phyloP scores from a whole-genome alignment of 2,329 filamentous ascomycete species.

The Fusarium vanettenii region DNA sequence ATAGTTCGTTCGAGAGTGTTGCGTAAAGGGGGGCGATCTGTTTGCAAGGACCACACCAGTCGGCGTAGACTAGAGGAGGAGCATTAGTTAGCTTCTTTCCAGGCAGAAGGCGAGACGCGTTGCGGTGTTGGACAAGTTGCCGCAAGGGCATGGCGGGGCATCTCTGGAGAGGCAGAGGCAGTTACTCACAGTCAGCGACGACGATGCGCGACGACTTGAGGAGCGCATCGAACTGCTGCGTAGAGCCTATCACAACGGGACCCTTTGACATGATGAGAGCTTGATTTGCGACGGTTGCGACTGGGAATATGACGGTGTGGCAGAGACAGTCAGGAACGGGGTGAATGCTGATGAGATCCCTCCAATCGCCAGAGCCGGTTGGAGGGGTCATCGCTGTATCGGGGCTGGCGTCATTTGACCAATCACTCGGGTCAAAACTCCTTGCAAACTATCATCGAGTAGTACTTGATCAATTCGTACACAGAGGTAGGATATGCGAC shows the following conservation, averaged over 20 bases:
- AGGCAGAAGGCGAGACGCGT: slow-evolving; percentile 22
- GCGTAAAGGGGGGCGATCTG: slow-evolving; percentile 87
- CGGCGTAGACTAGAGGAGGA: slow-evolving; percentile 77
- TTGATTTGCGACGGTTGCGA: slow-evolving; percentile 34
- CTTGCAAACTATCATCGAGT: background rate
- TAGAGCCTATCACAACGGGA: slow-evolving; percentile 54
- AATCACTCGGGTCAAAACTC: slow-evolving; percentile 12
- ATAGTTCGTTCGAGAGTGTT: slow-evolving; percentile 76
- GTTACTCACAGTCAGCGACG: slow-evolving; percentile 84
- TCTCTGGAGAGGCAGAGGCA: background rate
- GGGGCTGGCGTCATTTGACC: slow-evolving; percentile 39
- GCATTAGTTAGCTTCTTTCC: slow-evolving; percentile 26
- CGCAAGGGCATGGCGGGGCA: slow-evolving; percentile 35
- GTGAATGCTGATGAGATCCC: slow-evolving; percentile 28
- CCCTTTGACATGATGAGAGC: slow-evolving; percentile 45
- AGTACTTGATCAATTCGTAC: background rate
- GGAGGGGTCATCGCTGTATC: slow-evolving; percentile 45
- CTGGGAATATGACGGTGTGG: slow-evolving; percentile 38
- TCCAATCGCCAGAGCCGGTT: slow-evolving; percentile 34
- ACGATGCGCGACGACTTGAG: slow-evolving; percentile 82
- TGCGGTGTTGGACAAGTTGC: slow-evolving; percentile 21
- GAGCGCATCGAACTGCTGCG: slow-evolving; percentile 73
- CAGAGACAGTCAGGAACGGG: slow-evolving; percentile 33
- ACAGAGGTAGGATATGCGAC: background rate
- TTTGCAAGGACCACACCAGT: slow-evolving; percentile 88